Percentiles rank a stretch among this genome's conserved stretches.
Conservation (phyloP, 106 monocot species). For the Dendrobium officinale region DNA sequence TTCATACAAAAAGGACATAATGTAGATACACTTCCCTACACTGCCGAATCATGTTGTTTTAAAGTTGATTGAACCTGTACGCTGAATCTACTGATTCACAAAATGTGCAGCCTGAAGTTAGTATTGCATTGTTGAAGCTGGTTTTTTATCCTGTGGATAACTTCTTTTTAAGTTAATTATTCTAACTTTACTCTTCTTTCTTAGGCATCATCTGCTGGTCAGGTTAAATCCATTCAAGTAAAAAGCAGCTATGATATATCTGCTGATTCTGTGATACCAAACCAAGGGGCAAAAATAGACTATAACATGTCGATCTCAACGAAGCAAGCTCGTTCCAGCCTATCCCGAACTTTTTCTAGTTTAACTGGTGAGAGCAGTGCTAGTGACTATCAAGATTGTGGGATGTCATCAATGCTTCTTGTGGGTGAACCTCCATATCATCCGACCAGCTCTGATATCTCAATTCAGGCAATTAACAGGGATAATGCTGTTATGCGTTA, state of each 20-base stretch:
- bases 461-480: slow-evolving; percentile 41
- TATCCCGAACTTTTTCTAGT: slow-evolving; percentile 67
- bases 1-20: background rate
- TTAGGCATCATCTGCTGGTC: slow-evolving; percentile 25
- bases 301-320: slow-evolving; percentile 32
- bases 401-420: slow-evolving; percentile 47
- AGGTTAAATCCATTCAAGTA: slow-evolving; percentile 32
- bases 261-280: slow-evolving; percentile 52
- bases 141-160: background rate
- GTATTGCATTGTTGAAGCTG: background rate
- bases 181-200: slow-evolving; percentile 4
- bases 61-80: background rate
- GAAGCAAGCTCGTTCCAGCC: slow-evolving; percentile 43
- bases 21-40: background rate
- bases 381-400: slow-evolving; percentile 65
- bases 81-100: background rate
- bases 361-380: slow-evolving; percentile 75
- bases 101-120: slow-evolving; percentile 1
- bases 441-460: slow-evolving; percentile 28
- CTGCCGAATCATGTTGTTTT: background rate
- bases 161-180: background rate
- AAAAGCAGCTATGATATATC: slow-evolving; percentile 38
- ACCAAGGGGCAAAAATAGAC: slow-evolving; percentile 33
- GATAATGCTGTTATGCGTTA: slow-evolving; percentile 82
- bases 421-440: slow-evolving; percentile 71